Base-by-base conservation (phyloP, 768 basidiomycete species). In the Boletus subparvulus region DNA sequence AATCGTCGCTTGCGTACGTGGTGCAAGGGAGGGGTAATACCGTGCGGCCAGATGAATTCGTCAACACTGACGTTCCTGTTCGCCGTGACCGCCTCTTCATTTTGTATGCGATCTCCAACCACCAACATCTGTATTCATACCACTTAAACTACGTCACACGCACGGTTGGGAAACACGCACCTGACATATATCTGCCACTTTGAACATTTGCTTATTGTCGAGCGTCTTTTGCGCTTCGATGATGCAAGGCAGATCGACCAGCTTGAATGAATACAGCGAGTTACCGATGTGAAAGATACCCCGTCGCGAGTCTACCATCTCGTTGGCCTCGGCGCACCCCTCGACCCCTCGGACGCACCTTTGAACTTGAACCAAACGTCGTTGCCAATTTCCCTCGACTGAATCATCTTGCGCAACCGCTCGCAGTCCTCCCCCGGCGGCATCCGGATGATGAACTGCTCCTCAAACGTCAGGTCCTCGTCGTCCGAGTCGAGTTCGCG, bases 361-460 rank as follows among this genome's bases (percentile, higher is more conserved):
- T 97, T 93, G 71, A 99, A 98, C 75, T 96, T 97, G 82, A 99
- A 95, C 91, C 94, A 98, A 13, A 90, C 85, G 63, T 95, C 95
- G 64, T 87, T 86, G 13, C 82, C 68, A 7, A 93, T 77, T 67
- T 95, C 92, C 59, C 93, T 81, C 48, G 85, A 74, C 50, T 84
- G 81, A 35, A 94, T 85, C 82, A 90, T 87, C 77, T 92, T 92
- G 71, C 84, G 83, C 57, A 96, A 66, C 65, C 78, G 85, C 39
- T 93, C 88, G 54, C 84, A 83, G 61, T 93, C 90, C 59, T 90
- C 87, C 2, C 92, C 92, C 10, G 87, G 83, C 0, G 92, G 92
- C 79, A 98, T 84, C 30, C 95, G 74, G 33, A 99, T 76, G 52
- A 99, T 87, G 67, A 98, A 98, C 66, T 98, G 95, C 73, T 99